phyloP scores from a whole-genome alignment of 2,329 filamentous ascomycete genomes.

The Thielaviopsis cerberus region DNA sequence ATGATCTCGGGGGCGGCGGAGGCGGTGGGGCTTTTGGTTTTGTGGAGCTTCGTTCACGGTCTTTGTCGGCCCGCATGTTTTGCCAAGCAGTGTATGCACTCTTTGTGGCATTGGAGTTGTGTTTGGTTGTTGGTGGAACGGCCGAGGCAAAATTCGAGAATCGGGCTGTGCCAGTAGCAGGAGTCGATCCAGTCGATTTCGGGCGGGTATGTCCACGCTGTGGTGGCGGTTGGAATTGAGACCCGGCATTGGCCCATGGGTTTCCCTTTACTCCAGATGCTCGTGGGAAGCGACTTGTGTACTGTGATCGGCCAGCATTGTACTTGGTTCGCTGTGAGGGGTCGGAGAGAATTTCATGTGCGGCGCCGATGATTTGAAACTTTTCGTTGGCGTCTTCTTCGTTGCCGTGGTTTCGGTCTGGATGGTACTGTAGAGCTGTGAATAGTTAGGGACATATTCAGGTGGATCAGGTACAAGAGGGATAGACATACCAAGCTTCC shows the following conservation, averaged over 20 bases:
- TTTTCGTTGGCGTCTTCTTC: conserved; percentile 63
- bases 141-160: conserved; percentile 22
- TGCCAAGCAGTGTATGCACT: conserved; percentile 26
- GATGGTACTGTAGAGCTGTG: conserved; percentile 65
- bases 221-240: conserved; percentile 33
- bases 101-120: conserved; percentile 21
- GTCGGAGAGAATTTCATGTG: conserved; percentile 53
- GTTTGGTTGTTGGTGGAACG: conserved; percentile 26
- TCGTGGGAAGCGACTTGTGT: conserved; percentile 22
- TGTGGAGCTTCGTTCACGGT: conserved; percentile 7
- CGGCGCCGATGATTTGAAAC: conserved; percentile 73
- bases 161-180: conserved; percentile 13
- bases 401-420: conserved; percentile 70
- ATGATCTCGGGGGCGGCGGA: conserved; percentile 17
- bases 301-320: conserved; percentile 23
- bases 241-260: conserved; percentile 32
- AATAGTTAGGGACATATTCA: conserved; percentile 7
- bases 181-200: neutral
- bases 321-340: conserved; percentile 33
- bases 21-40: conserved; percentile 15
- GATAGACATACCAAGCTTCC: conserved; percentile 51
- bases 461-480: neutral
- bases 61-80: conserved; percentile 20
- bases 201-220: conserved; percentile 19
- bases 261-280: conserved; percentile 39